Evolutionary conservation across 2,329 filamentous ascomycete genomes (phyloP).

Genomic region (Clonostachys rosea): DNA sequence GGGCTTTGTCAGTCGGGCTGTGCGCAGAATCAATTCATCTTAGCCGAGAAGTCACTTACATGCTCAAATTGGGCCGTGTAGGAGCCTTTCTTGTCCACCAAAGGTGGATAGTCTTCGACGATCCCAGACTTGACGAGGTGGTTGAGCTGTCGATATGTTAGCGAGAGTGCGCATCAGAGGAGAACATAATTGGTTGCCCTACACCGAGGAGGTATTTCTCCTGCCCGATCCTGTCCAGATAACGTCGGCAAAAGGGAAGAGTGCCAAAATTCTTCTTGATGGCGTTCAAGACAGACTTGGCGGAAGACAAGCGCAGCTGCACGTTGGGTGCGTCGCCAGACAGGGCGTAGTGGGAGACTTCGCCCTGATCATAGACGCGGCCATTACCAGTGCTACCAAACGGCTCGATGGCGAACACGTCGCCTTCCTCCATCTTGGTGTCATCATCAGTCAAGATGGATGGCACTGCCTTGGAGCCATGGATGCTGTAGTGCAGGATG

Average conservation of each 20-base stretch:
- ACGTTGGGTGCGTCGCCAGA: slow-evolving; percentile 69
- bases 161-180: neutral
- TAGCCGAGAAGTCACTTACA: slow-evolving; percentile 48
- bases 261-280: slow-evolving; percentile 98
- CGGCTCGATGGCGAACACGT: slow-evolving; percentile 92
- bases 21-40: slow-evolving; percentile 3
- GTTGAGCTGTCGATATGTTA: slow-evolving; percentile 60
- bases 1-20: slow-evolving; percentile 1
- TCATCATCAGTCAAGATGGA: slow-evolving; percentile 85
- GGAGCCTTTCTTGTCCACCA: slow-evolving; percentile 89
- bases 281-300: slow-evolving; percentile 77
- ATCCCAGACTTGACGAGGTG: slow-evolving; percentile 78
- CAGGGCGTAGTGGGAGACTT: slow-evolving; percentile 85
- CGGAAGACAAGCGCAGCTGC: slow-evolving; percentile 71
- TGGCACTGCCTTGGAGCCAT: slow-evolving; percentile 88
- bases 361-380: slow-evolving; percentile 81
- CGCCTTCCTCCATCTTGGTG: slow-evolving; percentile 97
- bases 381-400: slow-evolving; percentile 93
- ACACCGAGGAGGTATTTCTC: slow-evolving; percentile 91
- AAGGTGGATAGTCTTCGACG: slow-evolving; percentile 84
- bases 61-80: slow-evolving; percentile 95
- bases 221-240: slow-evolving; percentile 87
- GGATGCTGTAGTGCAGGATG: slow-evolving; percentile 84
- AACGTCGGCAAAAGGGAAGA: slow-evolving; percentile 83
- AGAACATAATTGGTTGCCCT: slow-evolving; percentile 22